These are phyloP conservation scores for Sarocladium brachiariae DNA, from an alignment of 2,329 filamentous ascomycete genomes.

Conservation along the genomic window DNA sequence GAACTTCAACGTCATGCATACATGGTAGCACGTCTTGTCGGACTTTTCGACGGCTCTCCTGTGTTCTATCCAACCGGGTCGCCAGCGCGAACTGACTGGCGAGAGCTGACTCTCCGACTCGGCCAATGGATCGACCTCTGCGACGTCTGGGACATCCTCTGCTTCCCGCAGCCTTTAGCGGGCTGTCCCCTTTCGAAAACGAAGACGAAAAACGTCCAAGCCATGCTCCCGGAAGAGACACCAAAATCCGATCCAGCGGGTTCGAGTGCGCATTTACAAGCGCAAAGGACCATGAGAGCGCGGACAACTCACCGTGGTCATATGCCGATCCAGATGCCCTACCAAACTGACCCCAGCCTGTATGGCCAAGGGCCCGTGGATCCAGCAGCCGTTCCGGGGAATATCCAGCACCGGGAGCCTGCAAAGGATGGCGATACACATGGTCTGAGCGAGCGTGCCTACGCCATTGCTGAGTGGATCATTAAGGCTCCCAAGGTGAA, in stretches of 20 bases:
- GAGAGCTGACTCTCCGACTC: conserved; percentile 61
- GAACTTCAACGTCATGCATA: conserved; percentile 74
- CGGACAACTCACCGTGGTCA: neutral
- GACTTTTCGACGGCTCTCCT: conserved; percentile 72
- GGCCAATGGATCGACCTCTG: conserved; percentile 64
- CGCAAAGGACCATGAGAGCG: too few relatives aligned
- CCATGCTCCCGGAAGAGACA: too few relatives aligned
- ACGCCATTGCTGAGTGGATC: conserved; percentile 65
- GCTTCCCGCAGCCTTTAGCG: conserved; percentile 37
- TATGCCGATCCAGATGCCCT: neutral
- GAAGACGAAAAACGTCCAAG: too few relatives aligned
- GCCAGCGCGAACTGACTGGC: conserved; percentile 72
- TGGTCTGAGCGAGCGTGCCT: conserved; percentile 39
- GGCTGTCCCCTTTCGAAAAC: neutral
- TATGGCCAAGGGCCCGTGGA: neutral
- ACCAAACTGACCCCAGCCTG: neutral
- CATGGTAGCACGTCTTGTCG: conserved; percentile 70
- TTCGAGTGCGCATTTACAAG: too few relatives aligned
- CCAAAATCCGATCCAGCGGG: too few relatives aligned
- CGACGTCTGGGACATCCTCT: conserved; percentile 64
- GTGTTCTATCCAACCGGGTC: conserved; percentile 68
- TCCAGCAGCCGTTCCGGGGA: neutral
- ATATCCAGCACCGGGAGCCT: neutral
- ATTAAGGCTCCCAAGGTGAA: conserved; percentile 44
- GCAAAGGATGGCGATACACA: neutral